Percentiles rank a stretch among this genome's conserved stretches.
These are phyloP conservation scores for Cyberlindnera sargentensis DNA, from an alignment of 805 yeast species.

Conservation along the genomic window DNA sequence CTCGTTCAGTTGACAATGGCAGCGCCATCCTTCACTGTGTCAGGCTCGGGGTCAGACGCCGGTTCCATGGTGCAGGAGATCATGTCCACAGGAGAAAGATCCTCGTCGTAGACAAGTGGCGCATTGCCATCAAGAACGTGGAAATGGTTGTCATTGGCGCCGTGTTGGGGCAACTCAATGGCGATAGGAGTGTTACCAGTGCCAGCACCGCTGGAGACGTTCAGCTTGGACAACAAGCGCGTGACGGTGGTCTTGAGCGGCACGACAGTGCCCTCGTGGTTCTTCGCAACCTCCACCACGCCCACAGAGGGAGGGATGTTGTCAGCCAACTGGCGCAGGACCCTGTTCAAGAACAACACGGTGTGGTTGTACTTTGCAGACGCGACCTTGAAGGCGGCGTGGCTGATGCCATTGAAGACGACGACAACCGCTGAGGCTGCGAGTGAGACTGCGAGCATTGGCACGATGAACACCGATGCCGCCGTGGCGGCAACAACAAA, in stretches of 20 bases:
- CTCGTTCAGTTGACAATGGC: too few species aligned
- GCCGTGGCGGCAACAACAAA: conserved; percentile 8
- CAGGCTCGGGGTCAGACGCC: too few species aligned
- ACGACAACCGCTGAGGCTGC: conserved; percentile 22
- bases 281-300: conserved; percentile 10
- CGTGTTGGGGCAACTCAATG: too few species aligned
- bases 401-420: conserved; percentile 21
- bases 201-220: too few species aligned
- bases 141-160: background rate
- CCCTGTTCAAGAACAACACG: conserved; percentile 20
- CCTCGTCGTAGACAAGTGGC: conserved; percentile 7
- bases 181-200: too few species aligned
- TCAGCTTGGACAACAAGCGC: too few species aligned
- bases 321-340: conserved; percentile 21
- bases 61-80: too few species aligned
- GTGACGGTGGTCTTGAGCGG: too few species aligned
- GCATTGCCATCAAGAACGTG: background rate
- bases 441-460: conserved; percentile 17
- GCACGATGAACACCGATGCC: conserved; percentile 16
- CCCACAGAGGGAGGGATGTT: conserved; percentile 26
- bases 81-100: background rate
- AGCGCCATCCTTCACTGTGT: too few species aligned
- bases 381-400: conserved; percentile 19
- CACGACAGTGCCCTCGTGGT: too few species aligned
- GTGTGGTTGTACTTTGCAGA: conserved; percentile 21